Conservation (phyloP, 495 filamentous ascomycete species). For the Alectoria sarmentosa region DNA sequence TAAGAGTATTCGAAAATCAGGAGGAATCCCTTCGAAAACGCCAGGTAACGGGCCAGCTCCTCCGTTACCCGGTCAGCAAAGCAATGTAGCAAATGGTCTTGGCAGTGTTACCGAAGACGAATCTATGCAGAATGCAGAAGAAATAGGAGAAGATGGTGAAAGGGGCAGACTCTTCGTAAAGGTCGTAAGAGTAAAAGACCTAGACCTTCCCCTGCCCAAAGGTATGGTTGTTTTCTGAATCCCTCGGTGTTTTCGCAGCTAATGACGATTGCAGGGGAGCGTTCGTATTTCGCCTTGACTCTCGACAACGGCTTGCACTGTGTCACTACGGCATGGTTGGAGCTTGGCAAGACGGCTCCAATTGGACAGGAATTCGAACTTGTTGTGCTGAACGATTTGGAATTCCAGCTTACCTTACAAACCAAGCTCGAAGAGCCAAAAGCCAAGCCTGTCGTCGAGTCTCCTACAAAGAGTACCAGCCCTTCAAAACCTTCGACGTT, state of each 20-base stretch:
- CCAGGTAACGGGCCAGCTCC: constrained; percentile 58
- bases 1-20: constrained; percentile 53
- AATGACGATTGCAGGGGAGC: constrained; percentile 57
- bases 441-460: constrained; percentile 40
- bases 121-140: constrained; percentile 41
- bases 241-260: constrained; percentile 1
- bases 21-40: constrained; percentile 58
- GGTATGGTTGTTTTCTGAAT: constrained; percentile 48
- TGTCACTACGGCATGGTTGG: constrained; percentile 92
- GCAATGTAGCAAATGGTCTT: constrained; percentile 59
- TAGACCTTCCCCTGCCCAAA: constrained; percentile 83
- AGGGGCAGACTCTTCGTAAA: constrained; percentile 94
- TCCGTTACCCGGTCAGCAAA: constrained; percentile 82
- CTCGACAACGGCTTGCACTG: constrained; percentile 97
- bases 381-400: constrained; percentile 90
- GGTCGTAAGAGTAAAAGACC: constrained; percentile 90
- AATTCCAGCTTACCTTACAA: constrained; percentile 94
- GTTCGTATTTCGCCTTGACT: constrained; percentile 86
- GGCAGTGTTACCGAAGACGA: constrained; percentile 55
- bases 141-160: constrained; percentile 72
- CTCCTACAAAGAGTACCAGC: constrained; percentile 51
- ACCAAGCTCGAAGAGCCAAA: constrained; percentile 84
- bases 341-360: constrained; percentile 85
- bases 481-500: constrained; percentile 71
- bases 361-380: constrained; percentile 98